Evolutionary conservation across 495 filamentous ascomycete species (phyloP).

Genomic region (Durotheca rogersii): DNA sequence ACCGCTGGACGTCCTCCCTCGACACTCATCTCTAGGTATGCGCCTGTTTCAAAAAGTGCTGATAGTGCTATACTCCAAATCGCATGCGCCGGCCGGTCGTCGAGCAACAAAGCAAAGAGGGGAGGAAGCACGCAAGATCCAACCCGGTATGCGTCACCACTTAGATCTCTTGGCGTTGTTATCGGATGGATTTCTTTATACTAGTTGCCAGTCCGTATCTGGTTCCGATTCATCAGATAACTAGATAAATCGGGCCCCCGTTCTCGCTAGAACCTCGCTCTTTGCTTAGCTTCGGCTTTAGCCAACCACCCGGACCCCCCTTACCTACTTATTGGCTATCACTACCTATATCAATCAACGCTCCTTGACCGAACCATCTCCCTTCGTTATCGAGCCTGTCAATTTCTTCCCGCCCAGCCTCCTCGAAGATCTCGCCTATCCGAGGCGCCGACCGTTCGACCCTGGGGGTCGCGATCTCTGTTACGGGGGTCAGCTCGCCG

Average conservation of each 20-base stretch:
- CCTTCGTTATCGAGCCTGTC: neutral
- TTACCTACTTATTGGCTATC: conserved; percentile 14
- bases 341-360: too few relatives aligned
- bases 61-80: conserved; percentile 5
- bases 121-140: conserved; percentile 30
- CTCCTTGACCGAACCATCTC: neutral
- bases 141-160: conserved; percentile 20
- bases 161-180: conserved; percentile 20
- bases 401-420: neutral
- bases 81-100: neutral
- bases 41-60: too few relatives aligned
- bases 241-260: conserved; percentile 32
- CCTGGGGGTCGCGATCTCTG: conserved; percentile 17
- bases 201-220: conserved; percentile 25
- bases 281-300: conserved; percentile 21
- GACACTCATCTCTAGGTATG: too few relatives aligned
- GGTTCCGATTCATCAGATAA: conserved; percentile 38
- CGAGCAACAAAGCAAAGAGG: conserved; percentile 16
- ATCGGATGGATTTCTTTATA: conserved; percentile 2
- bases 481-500: neutral
- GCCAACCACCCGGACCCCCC: conserved; percentile 14
- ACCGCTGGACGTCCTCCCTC: neutral
- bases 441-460: conserved; percentile 6
- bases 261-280: neutral
- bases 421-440: neutral